phyloP scores from a whole-genome alignment of 768 basidiomycete species.

The Leccinum pellstonianum region DNA sequence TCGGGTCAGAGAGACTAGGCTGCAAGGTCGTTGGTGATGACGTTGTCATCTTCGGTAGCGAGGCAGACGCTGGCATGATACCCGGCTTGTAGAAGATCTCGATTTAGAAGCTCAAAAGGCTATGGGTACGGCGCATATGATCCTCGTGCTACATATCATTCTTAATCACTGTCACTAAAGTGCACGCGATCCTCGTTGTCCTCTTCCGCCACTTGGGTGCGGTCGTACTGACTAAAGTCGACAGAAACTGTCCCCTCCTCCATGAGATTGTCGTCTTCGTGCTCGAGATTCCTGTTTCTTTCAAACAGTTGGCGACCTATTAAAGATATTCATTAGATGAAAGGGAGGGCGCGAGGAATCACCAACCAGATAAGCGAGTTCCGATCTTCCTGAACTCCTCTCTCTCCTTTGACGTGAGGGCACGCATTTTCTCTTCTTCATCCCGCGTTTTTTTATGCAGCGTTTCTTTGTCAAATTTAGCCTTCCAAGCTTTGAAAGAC shows the following conservation, averaged over 20 bases:
- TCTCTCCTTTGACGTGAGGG: conserved; percentile 72
- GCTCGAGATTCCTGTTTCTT: conserved; percentile 63
- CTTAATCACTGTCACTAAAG: conserved; percentile 87
- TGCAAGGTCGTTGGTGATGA: conserved; percentile 57
- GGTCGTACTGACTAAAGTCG: conserved; percentile 86
- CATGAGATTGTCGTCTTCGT: conserved; percentile 73
- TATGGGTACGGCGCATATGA: conserved; percentile 10
- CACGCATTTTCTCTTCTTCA: conserved; percentile 77
- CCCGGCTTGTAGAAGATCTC: conserved; percentile 51
- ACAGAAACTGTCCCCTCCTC: conserved; percentile 89
- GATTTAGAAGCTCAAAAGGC: conserved; percentile 12
- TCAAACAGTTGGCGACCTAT: conserved; percentile 93
- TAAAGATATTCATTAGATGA: conserved; percentile 8
- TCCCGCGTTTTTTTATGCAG: conserved; percentile 56
- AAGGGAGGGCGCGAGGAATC: background rate
- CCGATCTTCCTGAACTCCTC: conserved; percentile 75
- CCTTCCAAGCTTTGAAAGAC: conserved; percentile 81
- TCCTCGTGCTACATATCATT: conserved; percentile 5
- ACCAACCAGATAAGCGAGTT: conserved; percentile 67
- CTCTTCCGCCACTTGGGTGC: conserved; percentile 47
- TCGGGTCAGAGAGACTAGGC: conserved; percentile 54
- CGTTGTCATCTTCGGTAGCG: conserved; percentile 50
- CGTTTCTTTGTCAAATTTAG: conserved; percentile 71
- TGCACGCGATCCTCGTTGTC: conserved; percentile 61
- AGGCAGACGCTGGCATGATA: conserved; percentile 53